Conservation (phyloP, 2,329 filamentous ascomycete species). For the Chaetomium sp. region DNA sequence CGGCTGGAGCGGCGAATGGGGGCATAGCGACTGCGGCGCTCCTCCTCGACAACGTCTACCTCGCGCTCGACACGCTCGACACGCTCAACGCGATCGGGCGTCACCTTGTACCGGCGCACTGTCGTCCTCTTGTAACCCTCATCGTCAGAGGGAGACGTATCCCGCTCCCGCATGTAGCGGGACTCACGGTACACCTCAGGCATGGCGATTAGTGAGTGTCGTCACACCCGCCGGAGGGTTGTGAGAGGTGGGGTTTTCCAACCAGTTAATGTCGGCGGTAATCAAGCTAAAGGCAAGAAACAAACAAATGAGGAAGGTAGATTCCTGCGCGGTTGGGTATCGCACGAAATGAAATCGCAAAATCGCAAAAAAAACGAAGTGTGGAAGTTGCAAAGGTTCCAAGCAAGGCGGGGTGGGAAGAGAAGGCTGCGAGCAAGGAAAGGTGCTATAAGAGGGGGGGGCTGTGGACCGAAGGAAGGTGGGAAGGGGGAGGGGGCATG, state of each 20-base stretch:
- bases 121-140: constrained; percentile 51
- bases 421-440: constrained; percentile 23
- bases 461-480: constrained; percentile 24
- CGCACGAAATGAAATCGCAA: constrained; percentile 17
- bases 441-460: constrained; percentile 26
- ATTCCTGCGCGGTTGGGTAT: constrained; percentile 17
- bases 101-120: constrained; percentile 57
- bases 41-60: constrained; percentile 49
- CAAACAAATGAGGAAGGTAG: not conserved
- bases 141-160: constrained; percentile 46
- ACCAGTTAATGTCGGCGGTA: not conserved
- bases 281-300: not conserved
- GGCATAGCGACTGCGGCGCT: constrained; percentile 48
- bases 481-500: constrained; percentile 9
- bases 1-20: constrained; percentile 42
- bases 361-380: constrained; percentile 6
- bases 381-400: constrained; percentile 16
- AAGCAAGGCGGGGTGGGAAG: constrained; percentile 25
- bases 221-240: constrained; percentile 22
- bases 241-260: constrained; percentile 9
- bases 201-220: constrained; percentile 31
- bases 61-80: constrained; percentile 44
- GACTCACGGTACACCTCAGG: constrained; percentile 42
- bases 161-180: constrained; percentile 40
- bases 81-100: constrained; percentile 45